These are phyloP conservation scores for Liquidambar formosana DNA, from an alignment of 164 flowering plant species.

Conservation along the genomic window DNA sequence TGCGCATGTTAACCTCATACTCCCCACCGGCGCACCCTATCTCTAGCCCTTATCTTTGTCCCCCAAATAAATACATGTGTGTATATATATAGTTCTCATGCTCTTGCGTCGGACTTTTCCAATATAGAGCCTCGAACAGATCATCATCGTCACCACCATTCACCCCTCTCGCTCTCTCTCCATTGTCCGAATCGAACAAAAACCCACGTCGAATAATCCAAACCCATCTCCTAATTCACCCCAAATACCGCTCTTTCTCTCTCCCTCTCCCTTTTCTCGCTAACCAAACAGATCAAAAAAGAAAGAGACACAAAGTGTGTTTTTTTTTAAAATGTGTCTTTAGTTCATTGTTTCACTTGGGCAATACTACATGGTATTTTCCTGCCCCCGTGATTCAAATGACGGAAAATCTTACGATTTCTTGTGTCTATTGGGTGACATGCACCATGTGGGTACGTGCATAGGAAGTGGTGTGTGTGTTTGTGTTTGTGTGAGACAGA, in stretches of 20 bases:
- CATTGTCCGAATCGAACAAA: conserved; percentile 19
- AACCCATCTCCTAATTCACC: not conserved
- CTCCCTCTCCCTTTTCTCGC: conserved; percentile 1
- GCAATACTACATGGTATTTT: too few relatives aligned
- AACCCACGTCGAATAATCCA: conserved; percentile 17
- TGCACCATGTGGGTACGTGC: conserved; percentile 20
- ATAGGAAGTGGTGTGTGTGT: too few relatives aligned
- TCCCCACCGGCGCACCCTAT: conserved; percentile 2
- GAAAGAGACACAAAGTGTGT: not conserved
- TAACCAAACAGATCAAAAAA: conserved; percentile 13
- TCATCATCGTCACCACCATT: not conserved
- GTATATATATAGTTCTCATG: not conserved
- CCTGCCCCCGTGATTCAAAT: not conserved
- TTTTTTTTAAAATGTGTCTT: too few relatives aligned
- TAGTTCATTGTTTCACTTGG: too few relatives aligned
- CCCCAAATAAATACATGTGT: not conserved
- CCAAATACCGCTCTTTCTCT: not conserved
- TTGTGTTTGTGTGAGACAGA: not conserved
- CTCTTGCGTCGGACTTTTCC: not conserved
- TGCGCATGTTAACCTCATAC: not conserved
- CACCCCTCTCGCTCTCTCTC: not conserved
- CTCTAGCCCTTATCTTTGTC: not conserved
- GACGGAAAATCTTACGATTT: conserved; percentile 4
- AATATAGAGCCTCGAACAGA: conserved; percentile 13
- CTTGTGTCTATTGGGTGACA: conserved; percentile 5